Base-by-base conservation (phyloP, 73 alveolate species). In the Paramecium caudatum region DNA sequence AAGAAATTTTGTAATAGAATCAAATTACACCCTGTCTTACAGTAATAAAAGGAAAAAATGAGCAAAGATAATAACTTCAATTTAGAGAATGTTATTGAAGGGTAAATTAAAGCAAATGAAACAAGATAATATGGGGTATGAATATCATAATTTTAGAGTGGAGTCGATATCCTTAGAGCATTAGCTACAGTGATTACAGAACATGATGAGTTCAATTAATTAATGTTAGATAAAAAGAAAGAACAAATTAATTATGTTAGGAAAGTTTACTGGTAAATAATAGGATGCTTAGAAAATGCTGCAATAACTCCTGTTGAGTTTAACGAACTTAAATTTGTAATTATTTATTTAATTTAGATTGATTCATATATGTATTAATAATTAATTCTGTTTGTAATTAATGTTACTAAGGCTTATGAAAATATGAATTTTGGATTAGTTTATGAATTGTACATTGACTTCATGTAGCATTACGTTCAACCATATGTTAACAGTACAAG, bases 221-320 rank as follows among this genome's bases (percentile, higher is more conserved):
- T 13, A 16, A 65, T 30, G 49, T 1, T 65, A 0, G 49, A 65
- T 12, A 33, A 33, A 33, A 65, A 65, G 32, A 33, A 65, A 9
- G 50, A 65, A 65, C 34, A 65, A 65, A 65, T 65, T 30, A 65
- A 65, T 65, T 65, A 33, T n/a, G 34, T 65, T 33, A 65, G 83
- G 34, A 65, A 65, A 36, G 34, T 36, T 1, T 65, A 65, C 34
- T 65, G 83, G 83, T 33, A 65, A 21, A 65, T 65, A 12, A 33
- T 65, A 9, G 83, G 83, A 1, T 65, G 83, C 34, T 30, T 65
- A 65, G 83, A 65, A 9, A 36, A n/a, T 33, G 30, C 47, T 30
- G 8, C 47, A 25, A 43, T 65, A 1, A 33, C 47, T 12, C 49
- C 25, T 65, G 83, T 65, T 10, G 83, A 65, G 7, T 33, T 65